Evolutionary conservation across 495 filamentous ascomycete species (phyloP), one percentile per base, ranked within the genome.

Genomic region (Bathelium albidoporum): DNA sequence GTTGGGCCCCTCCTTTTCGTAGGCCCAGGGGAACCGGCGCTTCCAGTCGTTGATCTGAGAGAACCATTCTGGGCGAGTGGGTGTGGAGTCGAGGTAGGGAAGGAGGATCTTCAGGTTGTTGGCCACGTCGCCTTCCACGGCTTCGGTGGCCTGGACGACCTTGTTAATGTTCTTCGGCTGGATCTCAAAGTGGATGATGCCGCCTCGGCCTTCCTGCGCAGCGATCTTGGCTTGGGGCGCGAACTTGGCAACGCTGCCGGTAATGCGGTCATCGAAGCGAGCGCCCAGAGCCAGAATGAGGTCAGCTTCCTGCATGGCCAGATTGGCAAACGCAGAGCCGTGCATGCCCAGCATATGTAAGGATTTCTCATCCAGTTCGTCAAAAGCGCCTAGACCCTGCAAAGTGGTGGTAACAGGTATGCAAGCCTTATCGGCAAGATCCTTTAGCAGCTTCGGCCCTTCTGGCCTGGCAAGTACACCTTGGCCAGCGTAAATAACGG

Each of bases 81-180:
- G 53, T 2, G 64, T 65, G 32, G 75, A 28, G 52, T 89, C 74
- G 32, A 96, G 71, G 36, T 81, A 76, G 5, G 91, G 90, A 1
- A 96, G 72, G 28, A 96, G 85, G 44, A 82, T 73, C 32, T 77
- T 78, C n/a, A 97, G 76, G 70, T 91, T 96, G 11, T 65, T 77
- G 2, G 80, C 79, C 31, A 89, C 81, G 70, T 91, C 88, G 44
- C 88, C 88, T 71, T 90, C 88, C 26, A 90, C 82, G 55, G 88
- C 88, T 70, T 91, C 88, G 58, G 88, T 90, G 16, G 88, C 88
- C 74, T 91, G 88, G 12, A 91, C 83, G 53, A 91, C 87, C 76
- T 90, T 91, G 81, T 91, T 91, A 76, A 91, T 90, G 74, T 91
- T 91, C 80, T 91, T 91, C 39, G 88, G 88, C 81, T 89, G 81